Evolutionary conservation across 176 grass and related monocot species (phyloP).

Genomic region (Otatea glauca): DNA sequence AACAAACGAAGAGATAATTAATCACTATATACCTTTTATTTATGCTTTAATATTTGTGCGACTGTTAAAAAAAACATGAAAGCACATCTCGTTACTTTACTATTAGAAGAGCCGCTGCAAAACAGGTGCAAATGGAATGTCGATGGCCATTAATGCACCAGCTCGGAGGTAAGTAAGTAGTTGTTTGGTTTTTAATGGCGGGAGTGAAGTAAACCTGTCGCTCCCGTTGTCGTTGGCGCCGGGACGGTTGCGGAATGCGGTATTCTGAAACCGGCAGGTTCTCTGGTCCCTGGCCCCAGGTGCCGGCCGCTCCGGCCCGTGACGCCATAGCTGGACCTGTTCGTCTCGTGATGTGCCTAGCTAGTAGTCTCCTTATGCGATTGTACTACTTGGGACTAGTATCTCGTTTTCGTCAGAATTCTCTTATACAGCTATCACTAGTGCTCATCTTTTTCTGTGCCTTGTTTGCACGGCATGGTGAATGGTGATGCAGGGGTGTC

Average conservation of each 20-base stretch:
- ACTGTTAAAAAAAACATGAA: no score
- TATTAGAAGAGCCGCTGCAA: background rate
- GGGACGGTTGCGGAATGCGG: conserved; percentile 9
- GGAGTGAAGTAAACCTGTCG: background rate
- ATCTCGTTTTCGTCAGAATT: background rate
- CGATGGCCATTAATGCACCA: background rate
- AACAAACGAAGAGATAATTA: no score
- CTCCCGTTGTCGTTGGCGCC: conserved; percentile 32
- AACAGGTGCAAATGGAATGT: conserved; percentile 37
- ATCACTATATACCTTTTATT: no score
- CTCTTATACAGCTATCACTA: no score
- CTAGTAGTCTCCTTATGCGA: background rate
- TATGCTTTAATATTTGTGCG: no score
- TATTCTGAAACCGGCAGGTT: conserved; percentile 18
- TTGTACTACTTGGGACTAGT: background rate
- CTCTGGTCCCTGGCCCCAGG: conserved; percentile 38
- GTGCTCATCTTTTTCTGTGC: background rate
- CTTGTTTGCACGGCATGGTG: background rate
- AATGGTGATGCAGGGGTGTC: conserved; percentile 53
- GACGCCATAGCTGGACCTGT: conserved; percentile 18
- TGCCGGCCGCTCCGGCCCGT: conserved; percentile 36
- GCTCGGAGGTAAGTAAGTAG: background rate
- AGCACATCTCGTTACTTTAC: background rate
- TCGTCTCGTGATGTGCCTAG: background rate
- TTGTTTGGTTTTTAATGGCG: background rate